Base-by-base conservation (phyloP, 495 filamentous ascomycete genomes). In the Podospora comata region DNA sequence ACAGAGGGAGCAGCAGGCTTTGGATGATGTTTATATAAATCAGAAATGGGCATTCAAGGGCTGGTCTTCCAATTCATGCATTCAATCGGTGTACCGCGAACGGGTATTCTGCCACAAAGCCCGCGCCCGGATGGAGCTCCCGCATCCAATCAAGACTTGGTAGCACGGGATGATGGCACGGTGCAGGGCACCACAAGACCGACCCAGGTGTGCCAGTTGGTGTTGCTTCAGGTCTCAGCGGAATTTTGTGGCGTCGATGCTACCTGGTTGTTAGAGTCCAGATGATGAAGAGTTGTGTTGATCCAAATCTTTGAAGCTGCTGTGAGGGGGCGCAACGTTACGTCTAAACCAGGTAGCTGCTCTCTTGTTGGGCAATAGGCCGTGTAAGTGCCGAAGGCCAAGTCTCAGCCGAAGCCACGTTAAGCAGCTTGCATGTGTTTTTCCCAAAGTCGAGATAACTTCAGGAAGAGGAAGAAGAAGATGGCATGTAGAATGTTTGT, bases 251-350 rank as follows among this genome's bases (percentile, higher is more conserved):
- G 39, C 39, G 39, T 48, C 13, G 39, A 48, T 48, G 39, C 39
- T 48, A 48, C 39, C 39, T 48, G 39, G 39, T 16, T 16, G 39
- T 48, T 48, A 48, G 39, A 48, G 15, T 48, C 9, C 39, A 48
- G 39, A 48, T 48, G 39, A 13, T 48, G 4, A 6, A 13, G 26
- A 44, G 58, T 15, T 16, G 26, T 61, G 70, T 39, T 64, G 66
- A 71, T 68, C 69, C 34, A 63, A 68, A 65, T 65, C 48, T 34
- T 48, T 13, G 61, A 60, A 59, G 23, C 26, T 65, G 54, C 54
- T 58, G 2, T 54, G 9, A 18, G 53, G 58, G 67, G 67, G 73
- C 75, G 73, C 71, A 76, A 77, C 75, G 73, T 73, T 77, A 77
- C 75, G 65, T 69, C 72, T 65, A 34, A 11, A 13, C 39, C 13